Conservation (phyloP, 352 stramenopile species). For the Chrysophaeum taylorii region DNA sequence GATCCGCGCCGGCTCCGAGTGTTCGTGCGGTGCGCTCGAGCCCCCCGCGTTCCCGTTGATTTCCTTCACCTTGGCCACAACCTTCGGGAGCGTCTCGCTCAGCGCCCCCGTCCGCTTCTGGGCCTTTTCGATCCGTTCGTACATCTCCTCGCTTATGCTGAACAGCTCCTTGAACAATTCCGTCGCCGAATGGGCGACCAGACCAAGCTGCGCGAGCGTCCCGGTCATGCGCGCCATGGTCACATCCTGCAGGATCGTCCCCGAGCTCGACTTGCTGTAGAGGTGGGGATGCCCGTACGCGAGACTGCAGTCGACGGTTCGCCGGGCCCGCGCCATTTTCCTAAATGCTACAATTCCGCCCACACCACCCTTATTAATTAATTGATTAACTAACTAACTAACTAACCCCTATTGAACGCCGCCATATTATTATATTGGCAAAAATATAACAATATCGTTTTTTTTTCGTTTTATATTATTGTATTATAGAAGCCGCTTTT, state of each 20-base stretch:
- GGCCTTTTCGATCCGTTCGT: background rate
- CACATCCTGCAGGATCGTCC: slow-evolving; percentile 1
- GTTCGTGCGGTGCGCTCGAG: background rate
- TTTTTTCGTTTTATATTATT: too few species aligned
- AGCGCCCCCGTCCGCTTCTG: background rate
- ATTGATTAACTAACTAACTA: too few species aligned
- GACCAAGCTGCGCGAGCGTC: slow-evolving; percentile 2
- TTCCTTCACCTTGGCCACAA: background rate
- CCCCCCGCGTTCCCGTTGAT: background rate
- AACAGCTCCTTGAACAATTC: background rate
- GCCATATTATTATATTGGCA: too few species aligned
- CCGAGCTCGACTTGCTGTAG: background rate
- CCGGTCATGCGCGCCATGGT: slow-evolving; percentile 6
- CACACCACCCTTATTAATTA: too few species aligned
- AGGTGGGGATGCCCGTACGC: slow-evolving; percentile 7
- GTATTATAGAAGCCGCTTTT: too few species aligned
- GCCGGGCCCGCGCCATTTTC: too few species aligned
- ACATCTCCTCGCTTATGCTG: background rate
- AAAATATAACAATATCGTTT: too few species aligned
- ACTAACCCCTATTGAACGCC: too few species aligned
- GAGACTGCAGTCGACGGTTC: background rate
- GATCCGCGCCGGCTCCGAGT: background rate
- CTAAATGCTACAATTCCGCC: too few species aligned
- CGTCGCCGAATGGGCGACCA: background rate
- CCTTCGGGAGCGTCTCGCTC: background rate